These are phyloP conservation scores for Truncatella angustata DNA, from an alignment of 2,329 filamentous ascomycete genomes.

Conservation along the genomic window DNA sequence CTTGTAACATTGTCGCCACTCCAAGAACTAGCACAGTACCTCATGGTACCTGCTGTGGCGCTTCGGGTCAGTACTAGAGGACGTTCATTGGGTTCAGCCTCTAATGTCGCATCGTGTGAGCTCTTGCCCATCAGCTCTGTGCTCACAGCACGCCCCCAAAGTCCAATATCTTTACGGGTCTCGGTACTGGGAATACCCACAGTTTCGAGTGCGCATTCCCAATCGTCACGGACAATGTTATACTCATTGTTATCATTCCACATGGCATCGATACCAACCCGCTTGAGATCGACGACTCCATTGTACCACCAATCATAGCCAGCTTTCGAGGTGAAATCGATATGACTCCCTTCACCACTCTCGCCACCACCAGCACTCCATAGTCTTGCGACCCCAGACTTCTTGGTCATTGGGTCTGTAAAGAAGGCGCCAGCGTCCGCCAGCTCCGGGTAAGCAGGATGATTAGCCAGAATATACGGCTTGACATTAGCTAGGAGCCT, in stretches of 20 bases:
- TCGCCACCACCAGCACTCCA: constrained; percentile 73
- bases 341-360: constrained; percentile 67
- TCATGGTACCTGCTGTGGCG: constrained; percentile 67
- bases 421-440: constrained; percentile 62
- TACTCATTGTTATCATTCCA: constrained; percentile 84
- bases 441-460: constrained; percentile 64
- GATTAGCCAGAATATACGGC: constrained; percentile 66
- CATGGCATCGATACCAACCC: constrained; percentile 67
- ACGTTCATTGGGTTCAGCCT: constrained; percentile 55
- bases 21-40: constrained; percentile 71
- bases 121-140: constrained; percentile 71
- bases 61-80: constrained; percentile 70
- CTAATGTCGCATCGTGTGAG: constrained; percentile 65
- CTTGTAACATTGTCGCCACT: constrained; percentile 73
- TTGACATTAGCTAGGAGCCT: constrained; percentile 71
- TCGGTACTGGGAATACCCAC: constrained; percentile 34
- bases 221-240: constrained; percentile 62
- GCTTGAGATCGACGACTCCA: constrained; percentile 60
- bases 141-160: constrained; percentile 69
- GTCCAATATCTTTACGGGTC: constrained; percentile 51
- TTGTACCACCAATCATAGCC: constrained; percentile 73
- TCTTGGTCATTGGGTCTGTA: constrained; percentile 51
- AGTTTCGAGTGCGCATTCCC: constrained; percentile 58
- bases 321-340: constrained; percentile 68
- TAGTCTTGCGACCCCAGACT: constrained; percentile 58